Evolutionary conservation across 805 yeast species (phyloP), one percentile per base, ranked within the genome.

Genomic region (Cyberlindnera euphorbiae): DNA sequence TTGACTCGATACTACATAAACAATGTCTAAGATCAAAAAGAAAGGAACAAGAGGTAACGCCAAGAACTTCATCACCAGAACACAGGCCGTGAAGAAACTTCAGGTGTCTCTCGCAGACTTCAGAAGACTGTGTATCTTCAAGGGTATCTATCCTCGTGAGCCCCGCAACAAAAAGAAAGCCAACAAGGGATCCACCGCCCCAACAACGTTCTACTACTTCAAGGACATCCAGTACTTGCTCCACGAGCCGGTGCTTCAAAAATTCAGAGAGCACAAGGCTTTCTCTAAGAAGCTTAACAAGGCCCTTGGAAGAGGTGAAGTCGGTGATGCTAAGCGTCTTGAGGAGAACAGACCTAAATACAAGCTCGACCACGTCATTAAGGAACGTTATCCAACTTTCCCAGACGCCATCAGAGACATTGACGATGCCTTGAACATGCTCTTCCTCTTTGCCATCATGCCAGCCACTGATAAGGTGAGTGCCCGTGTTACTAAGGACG

Each of bases 111-210:
- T 93, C 33, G 97, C 97, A 10, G 98, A 93, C 65, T 93, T 93
- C 75, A 79, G 96, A 66, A 79, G 98, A 56, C 73, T 93, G 57
- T 93, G 98, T 73, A 93, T 93, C 59, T 87, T 93, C 73, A 93
- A 93, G 63, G 98, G 98, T 35, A 89, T 93, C 46, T 93, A 87
- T 59, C 98, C 98, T 36, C 77, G 98, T 60, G 97, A 88, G 58
- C 97, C 97, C 31, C 72, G 89, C 52, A 87, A 86, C 64, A 93
- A 89, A 68, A 87, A 83, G 77, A 89, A 87, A 71, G 96, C 97
- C 42, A 90, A 88, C 64, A 93, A 87, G 64, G 97, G 98, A 16
- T 84, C 96, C n/a, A 86, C 97, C 7, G 95, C 94, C 17, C 95
- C 95, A 31, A 82, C 83, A 17, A 93, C 98, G 4, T 94, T 93